phyloP scores from a whole-genome alignment of 352 stramenopile genomes.

The Thraustochytrium striatum region DNA sequence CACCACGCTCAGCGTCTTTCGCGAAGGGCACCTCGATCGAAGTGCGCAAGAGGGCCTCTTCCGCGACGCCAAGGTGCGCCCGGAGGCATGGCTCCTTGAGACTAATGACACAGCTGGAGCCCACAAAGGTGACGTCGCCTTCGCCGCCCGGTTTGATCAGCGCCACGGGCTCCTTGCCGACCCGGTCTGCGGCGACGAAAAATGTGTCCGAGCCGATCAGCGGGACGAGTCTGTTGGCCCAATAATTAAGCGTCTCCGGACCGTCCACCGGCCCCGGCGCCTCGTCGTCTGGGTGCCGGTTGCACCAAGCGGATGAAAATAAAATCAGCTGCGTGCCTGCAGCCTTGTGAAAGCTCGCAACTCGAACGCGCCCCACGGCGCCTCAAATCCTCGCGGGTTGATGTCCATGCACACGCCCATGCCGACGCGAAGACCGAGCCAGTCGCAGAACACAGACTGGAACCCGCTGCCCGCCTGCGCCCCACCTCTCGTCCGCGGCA shows the following conservation, averaged over 20 bases:
- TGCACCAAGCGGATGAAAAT: conserved; percentile 42
- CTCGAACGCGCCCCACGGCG: conserved; percentile 67
- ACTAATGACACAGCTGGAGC: conserved; percentile 36
- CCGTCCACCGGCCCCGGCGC: background rate
- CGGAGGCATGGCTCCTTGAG: background rate
- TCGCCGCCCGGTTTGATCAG: background rate
- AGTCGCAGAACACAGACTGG: background rate
- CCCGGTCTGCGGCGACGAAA: conserved; percentile 25
- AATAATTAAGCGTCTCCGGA: conserved; percentile 32
- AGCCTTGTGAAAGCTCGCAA: conserved; percentile 57
- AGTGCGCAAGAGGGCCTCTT: background rate
- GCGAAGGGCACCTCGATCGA: background rate
- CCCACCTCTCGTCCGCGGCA: conserved; percentile 16
- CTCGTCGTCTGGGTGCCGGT: conserved; percentile 25
- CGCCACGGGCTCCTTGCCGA: conserved; percentile 2
- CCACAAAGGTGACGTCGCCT: conserved; percentile 34
- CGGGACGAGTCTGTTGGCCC: background rate
- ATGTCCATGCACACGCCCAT: conserved; percentile 79
- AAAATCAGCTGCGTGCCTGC: background rate
- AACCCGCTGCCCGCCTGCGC: background rate
- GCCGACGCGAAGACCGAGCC: conserved; percentile 11
- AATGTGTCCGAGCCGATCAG: background rate
- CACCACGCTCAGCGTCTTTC: too few relatives aligned
- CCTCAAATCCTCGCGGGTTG: conserved; percentile 71
- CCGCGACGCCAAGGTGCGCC: background rate